phyloP scores from a whole-genome alignment of 805 yeast genomes.

The Sungouiella blattae region DNA sequence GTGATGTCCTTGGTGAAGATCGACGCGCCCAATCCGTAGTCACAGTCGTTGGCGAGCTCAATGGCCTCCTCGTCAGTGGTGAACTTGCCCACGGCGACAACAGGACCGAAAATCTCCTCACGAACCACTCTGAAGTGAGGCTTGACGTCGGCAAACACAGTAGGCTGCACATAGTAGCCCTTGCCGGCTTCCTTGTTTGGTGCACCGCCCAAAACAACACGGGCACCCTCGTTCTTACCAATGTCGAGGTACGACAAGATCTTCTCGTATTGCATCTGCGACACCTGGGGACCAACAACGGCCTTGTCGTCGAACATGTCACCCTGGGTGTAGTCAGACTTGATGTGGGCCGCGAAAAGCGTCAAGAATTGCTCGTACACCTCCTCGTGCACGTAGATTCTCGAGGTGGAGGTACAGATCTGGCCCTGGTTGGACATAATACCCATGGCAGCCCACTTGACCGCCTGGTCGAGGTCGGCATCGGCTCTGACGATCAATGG shows the following conservation, averaged over 20 bases:
- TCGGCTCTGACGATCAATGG: constrained; percentile 61
- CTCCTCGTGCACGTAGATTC: constrained; percentile 55
- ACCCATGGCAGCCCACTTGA: constrained; percentile 65
- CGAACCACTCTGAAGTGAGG: constrained; percentile 62
- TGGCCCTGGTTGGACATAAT: constrained; percentile 65
- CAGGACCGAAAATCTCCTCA: constrained; percentile 91
- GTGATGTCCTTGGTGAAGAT: constrained; percentile 68
- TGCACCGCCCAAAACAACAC: constrained; percentile 39
- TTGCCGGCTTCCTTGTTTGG: constrained; percentile 36
- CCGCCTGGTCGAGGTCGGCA: constrained; percentile 63
- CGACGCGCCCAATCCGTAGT: constrained; percentile 81
- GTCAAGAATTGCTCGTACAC: constrained; percentile 53
- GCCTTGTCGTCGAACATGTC: constrained; percentile 45
- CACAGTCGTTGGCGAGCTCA: constrained; percentile 63
- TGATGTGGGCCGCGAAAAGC: constrained; percentile 43
- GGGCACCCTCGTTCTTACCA: constrained; percentile 45
- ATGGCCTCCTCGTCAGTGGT: constrained; percentile 65
- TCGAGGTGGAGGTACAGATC: constrained; percentile 64
- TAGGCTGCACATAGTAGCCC: constrained; percentile 73
- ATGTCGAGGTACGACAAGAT: constrained; percentile 41
- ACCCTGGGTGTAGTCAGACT: constrained; percentile 52
- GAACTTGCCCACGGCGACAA: constrained; percentile 66
- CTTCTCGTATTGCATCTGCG: constrained; percentile 54
- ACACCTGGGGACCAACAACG: constrained; percentile 62
- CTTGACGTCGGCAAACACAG: constrained; percentile 68